Base-by-base conservation (phyloP, 768 basidiomycete species). In the Lepiota brunneoincarnata region DNA sequence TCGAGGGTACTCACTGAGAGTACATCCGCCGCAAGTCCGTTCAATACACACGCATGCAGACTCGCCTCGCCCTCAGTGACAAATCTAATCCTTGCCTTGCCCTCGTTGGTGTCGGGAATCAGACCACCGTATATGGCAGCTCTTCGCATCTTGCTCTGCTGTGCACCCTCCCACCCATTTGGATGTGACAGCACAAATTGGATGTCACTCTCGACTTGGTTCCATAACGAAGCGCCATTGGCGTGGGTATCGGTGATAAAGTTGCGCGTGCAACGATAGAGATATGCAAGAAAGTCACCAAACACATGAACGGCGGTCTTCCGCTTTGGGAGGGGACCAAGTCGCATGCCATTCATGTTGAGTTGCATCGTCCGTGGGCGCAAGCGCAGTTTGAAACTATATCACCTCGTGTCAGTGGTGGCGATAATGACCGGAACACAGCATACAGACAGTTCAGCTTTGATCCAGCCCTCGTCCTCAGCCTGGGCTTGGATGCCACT, bases 1-100 rank as follows among this genome's bases (percentile, higher is more conserved):
- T 10, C 31, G 43, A 53, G 23, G 55, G 10, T 6, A 70, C 78
- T 42, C 58, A 89, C 89, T 49, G 83, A 84, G 59, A 91, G 81
- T 31, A 91, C 86, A 58, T 91, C 88, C 2, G 80, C 83, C 15
- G 89, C 88, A 2, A 91, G 75, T 7, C 89, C 89, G 62, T 83
- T 90, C 60, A 89, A 67, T 3, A 91, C 82, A 66, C 89, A 91
- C 0, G 88, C 85, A 64, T 91, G 89, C 61, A 91, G 70, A 75
- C 89, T 90, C 0, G 89, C 89, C 69, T 91, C 89, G 49, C 89
- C 89, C 65, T 91, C 89, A 2, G 88, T 91, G 49, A 91, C 89
- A 58, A 91, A 91, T 35, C 86, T 74, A 60, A 91, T 88, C 52
- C 86, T 74, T 1, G 87, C 80, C 58, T 82, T 82, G 2, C 87